phyloP scores from a whole-genome alignment of 805 yeast species.

The Metschnikowia corniflorae region DNA sequence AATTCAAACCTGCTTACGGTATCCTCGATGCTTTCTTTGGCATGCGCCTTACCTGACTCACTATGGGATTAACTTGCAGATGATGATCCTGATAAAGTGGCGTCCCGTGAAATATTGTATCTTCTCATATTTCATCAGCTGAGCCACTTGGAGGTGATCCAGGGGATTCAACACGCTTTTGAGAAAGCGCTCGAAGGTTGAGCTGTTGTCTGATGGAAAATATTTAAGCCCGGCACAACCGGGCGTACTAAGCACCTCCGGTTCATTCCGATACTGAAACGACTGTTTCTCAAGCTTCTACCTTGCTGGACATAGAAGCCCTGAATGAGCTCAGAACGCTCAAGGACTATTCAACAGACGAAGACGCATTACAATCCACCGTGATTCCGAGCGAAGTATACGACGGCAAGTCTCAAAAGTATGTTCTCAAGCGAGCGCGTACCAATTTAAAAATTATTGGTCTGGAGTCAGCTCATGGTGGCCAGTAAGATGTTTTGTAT shows the following conservation, averaged over 20 bases:
- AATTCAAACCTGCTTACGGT: constrained; percentile 95
- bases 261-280: constrained; percentile 6
- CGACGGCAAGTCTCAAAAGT: background rate
- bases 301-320: background rate
- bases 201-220: constrained; percentile 18
- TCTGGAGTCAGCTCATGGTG: constrained; percentile 6
- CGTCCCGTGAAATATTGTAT: constrained; percentile 74
- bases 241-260: background rate
- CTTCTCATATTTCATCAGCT: constrained; percentile 75
- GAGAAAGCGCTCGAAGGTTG: constrained; percentile 45
- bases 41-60: constrained; percentile 70
- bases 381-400: background rate
- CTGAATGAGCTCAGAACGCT: no score
- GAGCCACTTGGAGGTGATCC: constrained; percentile 82
- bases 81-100: constrained; percentile 66
- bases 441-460: constrained; percentile 1
- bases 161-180: constrained; percentile 79
- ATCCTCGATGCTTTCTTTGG: constrained; percentile 75
- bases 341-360: no score
- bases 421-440: background rate
- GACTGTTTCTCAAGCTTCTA: background rate
- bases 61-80: constrained; percentile 70
- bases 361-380: background rate
- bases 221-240: constrained; percentile 1
- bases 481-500: constrained; percentile 23